Conservation (phyloP, 2,329 filamentous ascomycete genomes). For the Metarhizium sp. region DNA sequence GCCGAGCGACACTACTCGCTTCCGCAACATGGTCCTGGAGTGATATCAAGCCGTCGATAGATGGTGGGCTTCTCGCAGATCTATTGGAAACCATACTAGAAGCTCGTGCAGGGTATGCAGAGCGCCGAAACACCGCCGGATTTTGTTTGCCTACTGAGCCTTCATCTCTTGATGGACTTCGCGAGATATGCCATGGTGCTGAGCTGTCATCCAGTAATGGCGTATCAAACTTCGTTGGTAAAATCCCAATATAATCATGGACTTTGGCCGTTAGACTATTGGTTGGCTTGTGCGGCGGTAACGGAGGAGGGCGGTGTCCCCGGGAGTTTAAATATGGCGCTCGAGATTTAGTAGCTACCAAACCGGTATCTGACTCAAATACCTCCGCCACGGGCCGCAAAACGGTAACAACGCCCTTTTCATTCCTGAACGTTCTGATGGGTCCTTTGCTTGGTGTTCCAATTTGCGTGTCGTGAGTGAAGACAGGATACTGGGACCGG, state of each 20-base stretch:
- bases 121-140: slow-evolving; percentile 6
- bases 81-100: slow-evolving; percentile 16
- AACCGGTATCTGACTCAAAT: slow-evolving; percentile 6
- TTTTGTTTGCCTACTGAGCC: not conserved
- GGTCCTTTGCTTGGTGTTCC: slow-evolving; percentile 7
- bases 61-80: slow-evolving; percentile 6
- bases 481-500: slow-evolving; percentile 25
- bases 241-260: slow-evolving; percentile 13
- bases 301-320: not conserved
- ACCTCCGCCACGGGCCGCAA: slow-evolving; percentile 21
- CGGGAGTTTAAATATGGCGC: slow-evolving; percentile 1
- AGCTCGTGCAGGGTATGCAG: slow-evolving; percentile 14
- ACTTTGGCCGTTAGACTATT: slow-evolving; percentile 9
- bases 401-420: slow-evolving; percentile 27
- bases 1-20: not conserved
- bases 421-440: slow-evolving; percentile 21
- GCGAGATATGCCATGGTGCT: slow-evolving; percentile 7
- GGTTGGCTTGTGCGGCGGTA: slow-evolving; percentile 7
- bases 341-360: not conserved
- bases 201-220: slow-evolving; percentile 12
- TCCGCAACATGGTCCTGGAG: slow-evolving; percentile 1
- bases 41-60: slow-evolving; percentile 14
- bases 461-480: slow-evolving; percentile 10
- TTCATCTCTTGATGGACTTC: slow-evolving; percentile 3
- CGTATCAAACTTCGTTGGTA: slow-evolving; percentile 14